phyloP scores from a whole-genome alignment of 192 early-diverging fungal genomes.

The Coemansia nantahalensis region DNA sequence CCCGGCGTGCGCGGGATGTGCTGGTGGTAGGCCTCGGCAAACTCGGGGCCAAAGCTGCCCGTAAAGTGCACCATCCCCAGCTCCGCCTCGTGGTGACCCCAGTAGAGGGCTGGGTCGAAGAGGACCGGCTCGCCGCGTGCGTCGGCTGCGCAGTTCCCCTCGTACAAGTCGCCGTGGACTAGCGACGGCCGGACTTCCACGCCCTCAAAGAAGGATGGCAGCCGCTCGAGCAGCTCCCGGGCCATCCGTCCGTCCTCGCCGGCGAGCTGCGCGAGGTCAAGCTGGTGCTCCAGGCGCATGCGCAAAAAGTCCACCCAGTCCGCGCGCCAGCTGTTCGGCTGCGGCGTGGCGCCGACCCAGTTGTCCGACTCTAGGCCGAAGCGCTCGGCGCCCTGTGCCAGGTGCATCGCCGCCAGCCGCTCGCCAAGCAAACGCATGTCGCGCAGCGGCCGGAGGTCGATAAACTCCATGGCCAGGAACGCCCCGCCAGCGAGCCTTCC shows the following conservation, averaged over 20 bases:
- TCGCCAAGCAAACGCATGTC: slow-evolving; percentile 21
- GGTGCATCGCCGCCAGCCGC: slow-evolving; percentile 22
- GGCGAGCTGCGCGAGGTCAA: slow-evolving; percentile 11
- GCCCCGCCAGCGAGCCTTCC: slow-evolving; percentile 16
- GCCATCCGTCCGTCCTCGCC: not conserved
- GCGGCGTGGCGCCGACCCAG: slow-evolving; percentile 32
- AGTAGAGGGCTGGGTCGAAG: slow-evolving; percentile 34
- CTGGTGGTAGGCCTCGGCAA: slow-evolving; percentile 28
- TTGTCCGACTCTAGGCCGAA: slow-evolving; percentile 35
- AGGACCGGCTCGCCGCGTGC: slow-evolving; percentile 22
- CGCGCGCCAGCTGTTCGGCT: slow-evolving; percentile 27
- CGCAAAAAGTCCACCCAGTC: slow-evolving; percentile 29
- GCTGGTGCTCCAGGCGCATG: slow-evolving; percentile 25
- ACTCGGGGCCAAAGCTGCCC: slow-evolving; percentile 19
- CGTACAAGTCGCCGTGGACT: slow-evolving; percentile 38
- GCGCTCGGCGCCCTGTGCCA: slow-evolving; percentile 7
- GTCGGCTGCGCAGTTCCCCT: slow-evolving; percentile 23
- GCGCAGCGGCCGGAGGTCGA: slow-evolving; percentile 9
- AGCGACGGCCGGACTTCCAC: slow-evolving; percentile 22
- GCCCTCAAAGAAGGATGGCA: slow-evolving; percentile 23
- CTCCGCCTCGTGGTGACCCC: slow-evolving; percentile 43
- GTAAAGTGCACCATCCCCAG: slow-evolving; percentile 38
- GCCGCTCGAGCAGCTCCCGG: slow-evolving; percentile 10
- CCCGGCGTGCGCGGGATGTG: slow-evolving; percentile 21
- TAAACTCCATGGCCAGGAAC: slow-evolving; percentile 22